These are phyloP conservation scores for Cenchrus fungigraminus DNA, from an alignment of 176 grass and related monocot genomes.

Conservation along the genomic window DNA sequence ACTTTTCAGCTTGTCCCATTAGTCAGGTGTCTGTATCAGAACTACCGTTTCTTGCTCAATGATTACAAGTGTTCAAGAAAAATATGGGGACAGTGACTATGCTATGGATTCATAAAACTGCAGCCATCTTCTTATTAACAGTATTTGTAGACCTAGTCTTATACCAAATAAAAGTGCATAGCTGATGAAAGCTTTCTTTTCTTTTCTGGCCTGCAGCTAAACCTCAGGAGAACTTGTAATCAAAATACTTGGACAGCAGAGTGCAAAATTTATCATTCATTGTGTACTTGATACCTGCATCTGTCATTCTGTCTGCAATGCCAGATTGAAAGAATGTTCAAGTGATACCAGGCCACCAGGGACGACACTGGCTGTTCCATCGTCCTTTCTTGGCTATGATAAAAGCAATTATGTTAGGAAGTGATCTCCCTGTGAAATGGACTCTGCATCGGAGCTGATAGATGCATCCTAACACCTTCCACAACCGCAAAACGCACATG, in stretches of 20 bases:
- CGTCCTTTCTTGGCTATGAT: constrained; percentile 3
- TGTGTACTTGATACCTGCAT: constrained; percentile 24
- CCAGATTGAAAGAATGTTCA: constrained; percentile 30
- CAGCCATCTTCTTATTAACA: not conserved
- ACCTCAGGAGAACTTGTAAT: not conserved
- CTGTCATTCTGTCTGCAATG: constrained; percentile 19
- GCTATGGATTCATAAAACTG: not conserved
- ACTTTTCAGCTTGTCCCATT: not conserved
- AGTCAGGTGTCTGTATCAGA: not conserved
- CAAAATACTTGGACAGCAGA: not conserved
- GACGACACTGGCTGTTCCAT: constrained; percentile 17
- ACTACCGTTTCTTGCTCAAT: not conserved
- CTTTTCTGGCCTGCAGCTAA: not conserved
- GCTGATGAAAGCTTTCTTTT: not conserved
- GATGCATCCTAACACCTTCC: constrained; percentile 42
- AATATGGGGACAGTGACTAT: not conserved
- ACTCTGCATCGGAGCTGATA: constrained; percentile 29
- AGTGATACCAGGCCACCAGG: not conserved
- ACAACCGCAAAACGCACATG: constrained; percentile 22
- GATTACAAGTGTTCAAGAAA: not conserved
- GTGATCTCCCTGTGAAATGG: constrained; percentile 28
- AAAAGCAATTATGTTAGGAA: constrained; percentile 31
- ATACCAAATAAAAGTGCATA: constrained; percentile 5
- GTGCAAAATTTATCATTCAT: constrained; percentile 22
- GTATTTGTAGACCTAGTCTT: not conserved